Percentiles rank a stretch among this genome's conserved stretches.
These are phyloP conservation scores for Thraustochytrium sp. DNA, from an alignment of 352 stramenopile genomes.

Conservation along the genomic window DNA sequence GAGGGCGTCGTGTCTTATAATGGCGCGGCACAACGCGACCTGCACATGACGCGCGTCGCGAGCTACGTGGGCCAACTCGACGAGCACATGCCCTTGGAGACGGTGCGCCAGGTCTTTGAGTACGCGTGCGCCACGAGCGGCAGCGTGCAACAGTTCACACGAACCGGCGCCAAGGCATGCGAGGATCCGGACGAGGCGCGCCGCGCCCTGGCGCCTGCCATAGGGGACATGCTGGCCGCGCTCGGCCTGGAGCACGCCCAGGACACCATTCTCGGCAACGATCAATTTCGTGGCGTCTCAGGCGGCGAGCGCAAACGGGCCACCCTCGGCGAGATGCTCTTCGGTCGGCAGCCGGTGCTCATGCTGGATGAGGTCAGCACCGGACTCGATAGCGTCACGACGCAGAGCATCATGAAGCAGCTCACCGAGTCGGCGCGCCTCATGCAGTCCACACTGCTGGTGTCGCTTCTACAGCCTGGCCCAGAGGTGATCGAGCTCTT, in stretches of 20 bases:
- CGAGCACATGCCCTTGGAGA: conserved; percentile 54
- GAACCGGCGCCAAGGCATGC: not conserved
- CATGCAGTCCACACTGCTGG: conserved; percentile 59
- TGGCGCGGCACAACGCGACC: not conserved
- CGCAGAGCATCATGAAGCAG: conserved; percentile 61
- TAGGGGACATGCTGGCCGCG: conserved; percentile 45
- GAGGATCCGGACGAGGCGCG: not conserved
- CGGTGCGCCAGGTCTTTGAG: conserved; percentile 53
- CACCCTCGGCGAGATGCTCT: conserved; percentile 73
- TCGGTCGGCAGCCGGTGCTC: conserved; percentile 63
- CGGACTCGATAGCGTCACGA: conserved; percentile 58
- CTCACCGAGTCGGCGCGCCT: conserved; percentile 55
- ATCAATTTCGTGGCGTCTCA: conserved; percentile 62
- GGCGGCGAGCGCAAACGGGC: conserved; percentile 80
- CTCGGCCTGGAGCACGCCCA: conserved; percentile 58
- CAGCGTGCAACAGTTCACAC: not conserved
- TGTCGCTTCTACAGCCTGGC: conserved; percentile 75
- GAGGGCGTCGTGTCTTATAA: not conserved
- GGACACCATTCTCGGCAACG: conserved; percentile 61
- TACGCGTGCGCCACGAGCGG: conserved; percentile 50
- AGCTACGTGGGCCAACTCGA: conserved; percentile 1
- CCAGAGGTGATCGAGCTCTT: conserved; percentile 86
- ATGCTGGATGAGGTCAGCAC: conserved; percentile 70
- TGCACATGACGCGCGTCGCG: not conserved
- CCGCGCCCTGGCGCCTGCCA: conserved; percentile 49